Evolutionary conservation across 441 rosid genomes (phyloP).

Genomic region (Codiaeum variegatum): DNA sequence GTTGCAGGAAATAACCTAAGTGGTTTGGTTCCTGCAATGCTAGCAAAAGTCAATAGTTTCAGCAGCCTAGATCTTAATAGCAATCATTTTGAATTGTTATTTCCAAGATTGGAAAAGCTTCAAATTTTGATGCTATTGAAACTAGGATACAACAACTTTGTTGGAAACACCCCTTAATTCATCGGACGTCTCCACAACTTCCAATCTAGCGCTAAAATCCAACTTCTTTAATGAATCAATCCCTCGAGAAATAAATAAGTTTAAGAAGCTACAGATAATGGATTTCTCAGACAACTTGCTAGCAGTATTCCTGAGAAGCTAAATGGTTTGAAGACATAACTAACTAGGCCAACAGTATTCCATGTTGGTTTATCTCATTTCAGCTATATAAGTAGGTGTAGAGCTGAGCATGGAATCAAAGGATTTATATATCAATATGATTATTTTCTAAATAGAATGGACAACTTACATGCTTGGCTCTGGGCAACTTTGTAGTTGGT

Average conservation of each 20-base stretch:
- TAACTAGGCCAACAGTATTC: constrained; percentile 42
- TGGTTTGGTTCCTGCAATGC: constrained; percentile 15
- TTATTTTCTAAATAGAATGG: constrained; percentile 19
- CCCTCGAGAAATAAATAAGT: constrained; percentile 22
- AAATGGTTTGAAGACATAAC: constrained; percentile 44
- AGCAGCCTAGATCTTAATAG: constrained; percentile 15
- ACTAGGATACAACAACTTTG: constrained; percentile 24
- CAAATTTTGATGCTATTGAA: constrained; percentile 14
- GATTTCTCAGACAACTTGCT: constrained; percentile 68
- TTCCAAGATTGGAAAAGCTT: constrained; percentile 24
- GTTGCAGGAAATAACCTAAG: constrained; percentile 22
- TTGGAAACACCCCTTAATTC: constrained; percentile 26
- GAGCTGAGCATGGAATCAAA: constrained; percentile 31
- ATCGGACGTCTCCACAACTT: constrained; percentile 24
- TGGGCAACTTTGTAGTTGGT: constrained; percentile 68
- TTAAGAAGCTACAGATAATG: constrained; percentile 43
- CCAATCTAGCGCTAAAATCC: constrained; percentile 17
- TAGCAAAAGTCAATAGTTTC: constrained; percentile 15
- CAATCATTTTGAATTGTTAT: constrained; percentile 25
- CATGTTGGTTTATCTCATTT: constrained; percentile 22
- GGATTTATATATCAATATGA: constrained; percentile 35
- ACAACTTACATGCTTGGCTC: constrained; percentile 80
- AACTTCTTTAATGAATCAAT: constrained; percentile 33
- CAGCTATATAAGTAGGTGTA: constrained; percentile 35
- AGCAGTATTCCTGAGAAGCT: constrained; percentile 49